A percentile compares a stretch with the other conserved stretches of the same genome.
These are phyloP conservation scores for Talaromyces verruculosus DNA, from an alignment of 2,329 filamentous ascomycete genomes.

Conservation along the genomic window DNA sequence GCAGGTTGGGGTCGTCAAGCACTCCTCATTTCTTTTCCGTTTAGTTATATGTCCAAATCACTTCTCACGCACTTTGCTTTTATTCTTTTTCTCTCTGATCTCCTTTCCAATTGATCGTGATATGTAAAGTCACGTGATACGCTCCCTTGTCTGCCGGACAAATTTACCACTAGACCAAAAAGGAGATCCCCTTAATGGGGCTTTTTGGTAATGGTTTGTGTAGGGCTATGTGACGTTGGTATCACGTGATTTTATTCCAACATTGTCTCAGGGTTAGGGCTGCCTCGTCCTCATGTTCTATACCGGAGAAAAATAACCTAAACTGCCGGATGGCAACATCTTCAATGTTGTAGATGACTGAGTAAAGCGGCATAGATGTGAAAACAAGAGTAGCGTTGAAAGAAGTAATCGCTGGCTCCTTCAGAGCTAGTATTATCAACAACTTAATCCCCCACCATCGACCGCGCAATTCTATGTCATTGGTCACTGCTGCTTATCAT, in stretches of 20 bases:
- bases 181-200: too few relatives aligned
- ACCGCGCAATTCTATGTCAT: slow-evolving; percentile 17
- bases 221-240: too few relatives aligned
- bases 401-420: background rate
- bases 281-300: background rate
- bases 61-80: background rate
- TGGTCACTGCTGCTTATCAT: background rate
- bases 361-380: background rate
- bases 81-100: background rate
- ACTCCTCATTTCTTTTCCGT: background rate
- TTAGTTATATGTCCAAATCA: background rate
- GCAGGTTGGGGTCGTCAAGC: too few relatives aligned
- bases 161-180: too few relatives aligned
- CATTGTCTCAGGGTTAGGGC: background rate
- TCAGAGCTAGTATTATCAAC: background rate
- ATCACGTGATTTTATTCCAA: too few relatives aligned
- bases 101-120: background rate
- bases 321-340: background rate
- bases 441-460: background rate
- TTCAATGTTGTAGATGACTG: background rate
- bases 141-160: too few relatives aligned
- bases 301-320: background rate
- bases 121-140: background rate
- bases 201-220: too few relatives aligned
- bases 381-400: background rate